Conservation (phyloP, 352 stramenopile species). For the Globisporangium carolinianum region DNA sequence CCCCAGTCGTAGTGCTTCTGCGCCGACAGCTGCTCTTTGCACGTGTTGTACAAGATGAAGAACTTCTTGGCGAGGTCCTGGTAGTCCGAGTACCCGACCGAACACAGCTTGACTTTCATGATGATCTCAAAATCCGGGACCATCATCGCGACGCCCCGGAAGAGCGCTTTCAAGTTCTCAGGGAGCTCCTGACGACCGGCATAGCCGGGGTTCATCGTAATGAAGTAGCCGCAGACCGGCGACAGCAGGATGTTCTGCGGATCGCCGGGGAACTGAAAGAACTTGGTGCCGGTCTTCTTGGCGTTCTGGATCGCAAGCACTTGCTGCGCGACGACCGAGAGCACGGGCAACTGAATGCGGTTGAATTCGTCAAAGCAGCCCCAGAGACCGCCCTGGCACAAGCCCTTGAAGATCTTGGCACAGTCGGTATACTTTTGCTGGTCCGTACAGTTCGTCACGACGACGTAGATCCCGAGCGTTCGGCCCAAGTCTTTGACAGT, state of each 20-base stretch:
- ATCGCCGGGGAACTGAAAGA: slow-evolving; percentile 97
- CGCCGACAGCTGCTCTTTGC: slow-evolving; percentile 88
- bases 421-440: slow-evolving; percentile 98
- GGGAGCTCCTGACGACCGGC: slow-evolving; percentile 96
- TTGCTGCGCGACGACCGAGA: slow-evolving; percentile 97
- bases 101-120: slow-evolving; percentile 95
- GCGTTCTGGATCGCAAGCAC: slow-evolving; percentile 97
- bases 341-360: slow-evolving; percentile 93
- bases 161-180: slow-evolving; percentile 97
- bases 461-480: slow-evolving; percentile 94
- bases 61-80: slow-evolving; percentile 90
- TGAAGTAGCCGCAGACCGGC: slow-evolving; percentile 96
- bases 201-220: slow-evolving; percentile 99
- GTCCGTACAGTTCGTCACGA: slow-evolving; percentile 97
- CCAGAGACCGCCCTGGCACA: slow-evolving; percentile 96
- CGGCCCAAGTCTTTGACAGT: slow-evolving; percentile 96
- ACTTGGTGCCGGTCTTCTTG: slow-evolving; percentile 93
- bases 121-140: slow-evolving; percentile 92
- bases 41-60: slow-evolving; percentile 88
- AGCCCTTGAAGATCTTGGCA: slow-evolving; percentile 97
- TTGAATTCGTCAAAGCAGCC: slow-evolving; percentile 99
- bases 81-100: slow-evolving; percentile 92
- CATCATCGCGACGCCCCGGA: slow-evolving; percentile 90
- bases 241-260: slow-evolving; percentile 95
- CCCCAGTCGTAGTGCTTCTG: slow-evolving; percentile 93